Evolutionary conservation across 495 filamentous ascomycete species (phyloP).

Genomic region (Neurospora sp.): DNA sequence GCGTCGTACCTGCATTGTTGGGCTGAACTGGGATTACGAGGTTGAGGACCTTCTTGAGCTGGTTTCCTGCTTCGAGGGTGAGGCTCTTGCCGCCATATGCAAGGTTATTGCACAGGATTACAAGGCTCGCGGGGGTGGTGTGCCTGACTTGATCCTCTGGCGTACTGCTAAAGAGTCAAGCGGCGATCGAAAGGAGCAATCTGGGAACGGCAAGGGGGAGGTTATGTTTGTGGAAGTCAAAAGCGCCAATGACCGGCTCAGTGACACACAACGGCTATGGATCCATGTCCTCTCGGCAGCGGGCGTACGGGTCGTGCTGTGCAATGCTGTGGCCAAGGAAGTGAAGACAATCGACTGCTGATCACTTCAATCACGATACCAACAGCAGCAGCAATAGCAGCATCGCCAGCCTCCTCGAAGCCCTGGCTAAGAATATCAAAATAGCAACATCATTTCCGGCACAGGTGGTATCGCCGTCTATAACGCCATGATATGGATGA

Average conservation of each 20-base stretch:
- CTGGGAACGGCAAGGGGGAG: slow-evolving; percentile 27
- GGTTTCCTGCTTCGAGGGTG: slow-evolving; percentile 66
- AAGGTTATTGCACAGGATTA: slow-evolving; percentile 96
- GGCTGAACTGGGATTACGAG: slow-evolving; percentile 82
- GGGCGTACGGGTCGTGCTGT: slow-evolving; percentile 78
- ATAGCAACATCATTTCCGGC: background rate
- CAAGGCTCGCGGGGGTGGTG: slow-evolving; percentile 69
- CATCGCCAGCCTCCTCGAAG: background rate
- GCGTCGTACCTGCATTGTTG: slow-evolving; percentile 71
- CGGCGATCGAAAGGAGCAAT: slow-evolving; percentile 17
- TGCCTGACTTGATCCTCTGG: slow-evolving; percentile 94
- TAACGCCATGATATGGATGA: background rate
- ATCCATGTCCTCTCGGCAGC: slow-evolving; percentile 84
- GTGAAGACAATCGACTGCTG: slow-evolving; percentile 27
- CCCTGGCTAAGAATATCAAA: background rate
- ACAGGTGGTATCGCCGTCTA: background rate
- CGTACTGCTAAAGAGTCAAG: slow-evolving; percentile 19
- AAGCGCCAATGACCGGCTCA: slow-evolving; percentile 89
- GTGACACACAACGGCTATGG: slow-evolving; percentile 94
- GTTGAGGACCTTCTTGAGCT: slow-evolving; percentile 75
- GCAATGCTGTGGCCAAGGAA: slow-evolving; percentile 75
- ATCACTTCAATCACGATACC: background rate
- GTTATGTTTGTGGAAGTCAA: slow-evolving; percentile 89
- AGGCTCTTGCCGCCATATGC: slow-evolving; percentile 70
- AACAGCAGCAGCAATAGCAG: background rate